Conservation (phyloP, 2,329 filamentous ascomycete genomes). For the Cladosporium sp. region DNA sequence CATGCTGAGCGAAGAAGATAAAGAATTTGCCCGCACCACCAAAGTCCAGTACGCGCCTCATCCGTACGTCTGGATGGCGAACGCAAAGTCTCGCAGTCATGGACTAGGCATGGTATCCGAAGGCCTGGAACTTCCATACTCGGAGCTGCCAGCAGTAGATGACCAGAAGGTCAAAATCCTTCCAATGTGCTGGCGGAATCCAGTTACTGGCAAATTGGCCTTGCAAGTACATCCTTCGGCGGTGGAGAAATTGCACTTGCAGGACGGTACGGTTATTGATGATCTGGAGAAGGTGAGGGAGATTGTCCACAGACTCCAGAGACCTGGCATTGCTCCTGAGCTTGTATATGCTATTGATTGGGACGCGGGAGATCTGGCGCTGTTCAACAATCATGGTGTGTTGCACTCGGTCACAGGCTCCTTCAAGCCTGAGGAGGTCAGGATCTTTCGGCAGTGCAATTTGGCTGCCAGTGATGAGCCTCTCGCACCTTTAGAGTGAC, state of each 20-base stretch:
- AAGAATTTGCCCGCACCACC: constrained; percentile 62
- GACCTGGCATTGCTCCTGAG: constrained; percentile 64
- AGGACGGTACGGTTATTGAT: constrained; percentile 63
- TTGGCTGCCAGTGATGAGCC: constrained; percentile 64
- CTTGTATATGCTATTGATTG: constrained; percentile 71
- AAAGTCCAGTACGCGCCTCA: constrained; percentile 72
- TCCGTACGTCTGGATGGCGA: constrained; percentile 77
- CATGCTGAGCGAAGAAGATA: constrained; percentile 58
- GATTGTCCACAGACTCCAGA: constrained; percentile 66
- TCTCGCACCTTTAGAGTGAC: too few species aligned
- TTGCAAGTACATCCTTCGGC: constrained; percentile 72
- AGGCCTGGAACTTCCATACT: constrained; percentile 54
- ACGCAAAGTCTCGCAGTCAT: constrained; percentile 60
- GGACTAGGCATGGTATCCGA: constrained; percentile 69
- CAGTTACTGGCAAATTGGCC: constrained; percentile 62
- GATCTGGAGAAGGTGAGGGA: constrained; percentile 62
- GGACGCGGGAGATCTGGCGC: constrained; percentile 69
- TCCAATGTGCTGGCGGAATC: constrained; percentile 75
- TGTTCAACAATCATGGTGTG: constrained; percentile 74
- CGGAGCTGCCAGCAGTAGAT: constrained; percentile 62
- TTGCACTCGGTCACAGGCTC: constrained; percentile 71
- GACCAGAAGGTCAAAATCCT: constrained; percentile 63
- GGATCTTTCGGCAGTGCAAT: constrained; percentile 75
- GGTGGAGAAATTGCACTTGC: constrained; percentile 62
- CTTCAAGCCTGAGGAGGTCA: constrained; percentile 67